Percentiles rank a stretch among this genome's conserved stretches.
Evolutionary conservation across 495 filamentous ascomycete species (phyloP).

Genomic region (Glutinoglossum americanum): DNA sequence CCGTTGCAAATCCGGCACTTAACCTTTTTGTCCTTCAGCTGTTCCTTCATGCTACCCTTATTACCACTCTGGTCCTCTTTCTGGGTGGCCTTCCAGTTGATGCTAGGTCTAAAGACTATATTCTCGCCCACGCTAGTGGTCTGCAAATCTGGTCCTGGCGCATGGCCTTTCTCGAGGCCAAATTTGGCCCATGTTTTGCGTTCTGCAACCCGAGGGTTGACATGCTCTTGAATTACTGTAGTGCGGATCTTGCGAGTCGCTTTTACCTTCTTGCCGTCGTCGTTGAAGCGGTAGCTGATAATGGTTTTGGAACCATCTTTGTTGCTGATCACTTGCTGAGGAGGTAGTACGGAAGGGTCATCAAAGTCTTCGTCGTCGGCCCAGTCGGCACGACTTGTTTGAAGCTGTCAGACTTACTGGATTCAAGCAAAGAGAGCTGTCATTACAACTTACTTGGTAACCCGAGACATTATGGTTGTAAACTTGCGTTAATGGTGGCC

Average conservation of each 20-base stretch:
- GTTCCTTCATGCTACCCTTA: constrained; percentile 55
- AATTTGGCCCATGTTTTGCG: constrained; percentile 85
- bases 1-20: constrained; percentile 97
- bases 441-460: neutral
- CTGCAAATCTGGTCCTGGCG: constrained; percentile 45
- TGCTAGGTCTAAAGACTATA: constrained; percentile 77
- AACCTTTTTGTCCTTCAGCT: constrained; percentile 96
- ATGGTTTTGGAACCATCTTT: constrained; percentile 96
- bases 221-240: constrained; percentile 67
- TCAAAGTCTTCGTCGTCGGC: constrained; percentile 94
- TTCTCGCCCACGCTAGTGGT: constrained; percentile 92
- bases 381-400: constrained; percentile 55
- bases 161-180: constrained; percentile 57
- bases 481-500: too few species aligned
- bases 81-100: constrained; percentile 75
- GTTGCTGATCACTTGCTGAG: constrained; percentile 72
- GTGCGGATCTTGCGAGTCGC: constrained; percentile 84
- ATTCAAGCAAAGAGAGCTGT: neutral
- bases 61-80: constrained; percentile 58
- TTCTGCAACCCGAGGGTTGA: constrained; percentile 91
- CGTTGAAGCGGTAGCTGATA: constrained; percentile 74
- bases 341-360: constrained; percentile 54
- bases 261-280: constrained; percentile 87
- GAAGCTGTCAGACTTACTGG: neutral
- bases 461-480: neutral